Conservation (phyloP, 768 basidiomycete genomes). For the Glaciozyma antarctica region DNA sequence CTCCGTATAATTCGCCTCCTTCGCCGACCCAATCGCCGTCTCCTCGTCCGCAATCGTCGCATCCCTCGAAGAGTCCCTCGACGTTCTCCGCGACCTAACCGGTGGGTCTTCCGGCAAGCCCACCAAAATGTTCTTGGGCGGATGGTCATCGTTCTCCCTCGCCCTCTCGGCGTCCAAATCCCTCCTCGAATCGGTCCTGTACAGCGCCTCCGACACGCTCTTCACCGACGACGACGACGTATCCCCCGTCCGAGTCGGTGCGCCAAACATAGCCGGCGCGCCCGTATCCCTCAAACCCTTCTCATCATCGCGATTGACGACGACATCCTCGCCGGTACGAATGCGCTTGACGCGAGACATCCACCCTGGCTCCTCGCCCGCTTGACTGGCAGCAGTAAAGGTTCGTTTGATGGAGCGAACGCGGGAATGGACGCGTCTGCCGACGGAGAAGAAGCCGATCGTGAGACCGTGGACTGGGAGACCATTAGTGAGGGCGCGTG, state of each 20-base stretch:
- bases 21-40: background rate
- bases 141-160: slow-evolving; percentile 23
- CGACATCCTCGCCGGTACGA: slow-evolving; percentile 51
- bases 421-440: slow-evolving; percentile 78
- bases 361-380: slow-evolving; percentile 56
- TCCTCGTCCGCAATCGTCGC: background rate
- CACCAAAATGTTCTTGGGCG: slow-evolving; percentile 22
- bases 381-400: slow-evolving; percentile 37
- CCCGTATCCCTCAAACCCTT: slow-evolving; percentile 11
- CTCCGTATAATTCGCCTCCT: slow-evolving; percentile 25
- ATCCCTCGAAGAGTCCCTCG: background rate
- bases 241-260: slow-evolving; percentile 13
- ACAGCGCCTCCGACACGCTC: slow-evolving; percentile 6
- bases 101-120: background rate
- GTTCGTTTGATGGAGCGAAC: slow-evolving; percentile 61
- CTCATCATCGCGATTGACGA: slow-evolving; percentile 67
- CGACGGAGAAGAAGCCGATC: slow-evolving; percentile 88
- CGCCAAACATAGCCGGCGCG: slow-evolving; percentile 24
- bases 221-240: slow-evolving; percentile 16
- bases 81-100: slow-evolving; percentile 1
- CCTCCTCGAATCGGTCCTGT: slow-evolving; percentile 6
- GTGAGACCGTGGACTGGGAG: slow-evolving; percentile 51
- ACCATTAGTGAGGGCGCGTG: background rate
- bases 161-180: background rate
- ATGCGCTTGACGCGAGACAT: slow-evolving; percentile 56